Evolutionary conservation across 1,139 yeast genomes (phyloP).

Genomic region (Blastobotrys serpentis): DNA sequence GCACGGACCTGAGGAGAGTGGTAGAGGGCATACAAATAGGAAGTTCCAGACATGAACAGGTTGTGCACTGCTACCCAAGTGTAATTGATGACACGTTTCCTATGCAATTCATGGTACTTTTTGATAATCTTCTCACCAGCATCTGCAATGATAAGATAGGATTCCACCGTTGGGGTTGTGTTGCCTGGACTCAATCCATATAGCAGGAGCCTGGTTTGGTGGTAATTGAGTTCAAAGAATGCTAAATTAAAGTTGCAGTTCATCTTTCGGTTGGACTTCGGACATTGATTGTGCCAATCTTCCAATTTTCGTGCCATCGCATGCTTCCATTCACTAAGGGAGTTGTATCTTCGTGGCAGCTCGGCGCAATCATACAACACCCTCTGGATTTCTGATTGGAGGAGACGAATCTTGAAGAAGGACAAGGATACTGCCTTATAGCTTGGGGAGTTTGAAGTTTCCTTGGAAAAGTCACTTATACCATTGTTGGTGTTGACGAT

Average conservation of each 20-base stretch:
- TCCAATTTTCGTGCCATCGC: constrained; percentile 54
- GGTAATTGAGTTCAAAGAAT: constrained; percentile 71
- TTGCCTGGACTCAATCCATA: constrained; percentile 78
- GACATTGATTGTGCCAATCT: constrained; percentile 59
- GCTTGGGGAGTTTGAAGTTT: constrained; percentile 43
- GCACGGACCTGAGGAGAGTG: constrained; percentile 58
- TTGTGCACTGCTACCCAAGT: constrained; percentile 95
- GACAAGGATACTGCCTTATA: constrained; percentile 66
- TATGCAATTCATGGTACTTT: constrained; percentile 58
- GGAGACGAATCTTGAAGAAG: constrained; percentile 63
- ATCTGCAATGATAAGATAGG: constrained; percentile 57
- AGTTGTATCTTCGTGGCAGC: constrained; percentile 61
- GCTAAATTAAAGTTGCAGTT: constrained; percentile 72
- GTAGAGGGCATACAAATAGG: constrained; percentile 73
- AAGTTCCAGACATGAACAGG: constrained; percentile 84
- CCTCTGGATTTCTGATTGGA: constrained; percentile 77
- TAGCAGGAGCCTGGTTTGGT: constrained; percentile 68
- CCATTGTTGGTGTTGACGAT: constrained; percentile 39
- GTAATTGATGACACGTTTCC: constrained; percentile 63
- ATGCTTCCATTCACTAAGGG: constrained; percentile 58
- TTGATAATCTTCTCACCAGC: constrained; percentile 66
- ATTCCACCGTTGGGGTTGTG: constrained; percentile 52
- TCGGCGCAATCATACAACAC: constrained; percentile 68
- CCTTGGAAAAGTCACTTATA: constrained; percentile 30
- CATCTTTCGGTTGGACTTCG: constrained; percentile 57